phyloP scores from a whole-genome alignment of 371 early-diverging fungal genomes.

The Mucor piriformis region DNA sequence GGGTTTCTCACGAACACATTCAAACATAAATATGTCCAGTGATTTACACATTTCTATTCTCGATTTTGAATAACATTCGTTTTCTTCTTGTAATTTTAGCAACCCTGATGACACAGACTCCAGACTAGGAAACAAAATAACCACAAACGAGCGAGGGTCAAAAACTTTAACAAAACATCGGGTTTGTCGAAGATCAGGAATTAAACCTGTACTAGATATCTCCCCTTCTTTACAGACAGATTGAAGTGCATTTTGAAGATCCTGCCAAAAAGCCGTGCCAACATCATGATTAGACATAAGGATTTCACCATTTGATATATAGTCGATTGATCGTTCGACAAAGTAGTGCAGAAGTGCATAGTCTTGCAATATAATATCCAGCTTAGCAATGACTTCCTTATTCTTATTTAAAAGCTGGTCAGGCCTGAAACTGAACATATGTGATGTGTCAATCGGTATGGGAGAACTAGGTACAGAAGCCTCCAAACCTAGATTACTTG shows the following conservation, averaged over 20 bases:
- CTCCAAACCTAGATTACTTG: not conserved
- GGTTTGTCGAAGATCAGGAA: conserved; percentile 45
- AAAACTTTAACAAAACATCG: conserved; percentile 75
- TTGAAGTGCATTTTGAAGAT: conserved; percentile 31
- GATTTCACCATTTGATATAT: conserved; percentile 62
- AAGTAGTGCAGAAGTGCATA: conserved; percentile 43
- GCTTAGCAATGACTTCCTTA: conserved; percentile 29
- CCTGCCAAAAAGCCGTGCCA: conserved; percentile 48
- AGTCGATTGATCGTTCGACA: conserved; percentile 53
- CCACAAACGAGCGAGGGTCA: conserved; percentile 62
- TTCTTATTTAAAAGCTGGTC: conserved; percentile 32
- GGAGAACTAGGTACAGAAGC: not conserved
- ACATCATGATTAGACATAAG: conserved; percentile 50
- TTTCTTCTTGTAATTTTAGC: conserved; percentile 21
- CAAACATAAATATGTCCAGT: conserved; percentile 55
- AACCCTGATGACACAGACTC: conserved; percentile 51
- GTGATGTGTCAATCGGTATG: not conserved
- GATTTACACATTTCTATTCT: conserved; percentile 15
- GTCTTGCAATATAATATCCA: conserved; percentile 27
- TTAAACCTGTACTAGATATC: conserved; percentile 28
- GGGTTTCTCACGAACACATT: conserved; percentile 64
- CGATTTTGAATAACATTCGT: not conserved
- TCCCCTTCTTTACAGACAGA: conserved; percentile 13
- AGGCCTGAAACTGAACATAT: conserved; percentile 27
- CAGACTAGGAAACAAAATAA: conserved; percentile 65